Evolutionary conservation across 2,329 filamentous ascomycete species (phyloP), one percentile per base, ranked within the genome.

Genomic region (Arthrobotrys iridis): DNA sequence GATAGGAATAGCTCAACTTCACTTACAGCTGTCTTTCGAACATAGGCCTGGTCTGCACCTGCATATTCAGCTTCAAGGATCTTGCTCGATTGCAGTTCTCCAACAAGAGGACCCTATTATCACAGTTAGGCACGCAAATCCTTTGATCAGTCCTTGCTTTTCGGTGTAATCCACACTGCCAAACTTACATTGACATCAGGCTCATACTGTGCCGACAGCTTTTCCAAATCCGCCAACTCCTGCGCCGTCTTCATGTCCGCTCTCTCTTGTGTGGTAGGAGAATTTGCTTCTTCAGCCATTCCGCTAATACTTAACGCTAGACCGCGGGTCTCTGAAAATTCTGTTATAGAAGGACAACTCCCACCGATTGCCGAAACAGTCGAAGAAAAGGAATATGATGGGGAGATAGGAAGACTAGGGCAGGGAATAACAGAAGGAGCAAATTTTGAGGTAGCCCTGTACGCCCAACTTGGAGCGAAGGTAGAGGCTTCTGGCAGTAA

Each of bases 11-110:
- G 20, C 8, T n/a, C n/a, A 55, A 55, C 77, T 77, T 62, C 70
- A 85, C 89, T 83, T 84, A 96, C 94, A 81, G 88, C 87, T 55
- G 93, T 97, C 85, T 98, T 98, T 72, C 90, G 88, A 58, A 93
- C 89, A 82, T 92, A 96, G 77, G 92, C 85, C 4, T 90, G 89
- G 82, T 98, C 93, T 76, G 93, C 93, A 82, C 91, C 91, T 76
- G 93, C 91, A 84, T 97, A 98, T 82, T 97, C 92, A 77, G 90
- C 86, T 13, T 91, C 89, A 80, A 99, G 93, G 78, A 86, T 88
- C 78, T 89, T 87, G 82, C 90, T 96, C 59, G 91, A 88, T 80
- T 89, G 88, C 83, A 91, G 92, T 76, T 90, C 87, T 79, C 93
- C 91, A 78, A 98, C 91, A 57, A 93, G 85, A 76, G 92, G 91